Conservation (phyloP, 495 filamentous ascomycete genomes). For the Symbiotaphrina buchneri region DNA sequence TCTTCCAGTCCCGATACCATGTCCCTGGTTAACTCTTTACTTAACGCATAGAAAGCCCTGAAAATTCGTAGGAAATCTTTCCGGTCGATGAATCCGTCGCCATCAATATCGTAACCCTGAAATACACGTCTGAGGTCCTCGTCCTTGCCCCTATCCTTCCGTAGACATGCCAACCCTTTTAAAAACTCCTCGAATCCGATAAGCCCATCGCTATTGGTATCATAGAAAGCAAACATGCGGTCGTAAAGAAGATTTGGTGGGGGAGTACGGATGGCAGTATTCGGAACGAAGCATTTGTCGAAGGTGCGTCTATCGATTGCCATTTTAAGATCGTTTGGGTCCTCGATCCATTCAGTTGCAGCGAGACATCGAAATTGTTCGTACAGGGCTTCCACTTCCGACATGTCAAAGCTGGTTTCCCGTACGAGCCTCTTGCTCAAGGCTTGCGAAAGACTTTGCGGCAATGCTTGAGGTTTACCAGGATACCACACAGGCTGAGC, state of each 20-base stretch:
- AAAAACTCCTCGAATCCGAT: slow-evolving; percentile 93
- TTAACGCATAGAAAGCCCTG: slow-evolving; percentile 69
- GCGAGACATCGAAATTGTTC: slow-evolving; percentile 91
- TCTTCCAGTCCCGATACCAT: slow-evolving; percentile 67
- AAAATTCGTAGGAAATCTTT: slow-evolving; percentile 87
- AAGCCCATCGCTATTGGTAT: slow-evolving; percentile 64
- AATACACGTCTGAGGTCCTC: slow-evolving; percentile 59
- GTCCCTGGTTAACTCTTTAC: slow-evolving; percentile 63
- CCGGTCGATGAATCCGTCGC: slow-evolving; percentile 68
- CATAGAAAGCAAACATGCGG: slow-evolving; percentile 91
- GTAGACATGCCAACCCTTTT: slow-evolving; percentile 56
- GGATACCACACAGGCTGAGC: slow-evolving; percentile 74
- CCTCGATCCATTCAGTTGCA: slow-evolving; percentile 60
- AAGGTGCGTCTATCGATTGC: slow-evolving; percentile 86
- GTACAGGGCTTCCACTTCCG: slow-evolving; percentile 79
- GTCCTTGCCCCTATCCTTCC: slow-evolving; percentile 40
- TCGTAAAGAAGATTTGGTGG: slow-evolving; percentile 82
- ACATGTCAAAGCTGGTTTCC: slow-evolving; percentile 55
- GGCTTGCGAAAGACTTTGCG: slow-evolving; percentile 35
- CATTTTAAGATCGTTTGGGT: slow-evolving; percentile 50
- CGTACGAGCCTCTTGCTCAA: slow-evolving; percentile 40
- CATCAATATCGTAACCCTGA: slow-evolving; percentile 74
- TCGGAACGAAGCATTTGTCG: slow-evolving; percentile 70
- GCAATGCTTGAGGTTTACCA: slow-evolving; percentile 51
- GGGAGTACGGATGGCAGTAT: slow-evolving; percentile 47